These are phyloP conservation scores for Cryptosporidium tyzzeri DNA, from an alignment of 169 alveolate species.

Conservation along the genomic window DNA sequence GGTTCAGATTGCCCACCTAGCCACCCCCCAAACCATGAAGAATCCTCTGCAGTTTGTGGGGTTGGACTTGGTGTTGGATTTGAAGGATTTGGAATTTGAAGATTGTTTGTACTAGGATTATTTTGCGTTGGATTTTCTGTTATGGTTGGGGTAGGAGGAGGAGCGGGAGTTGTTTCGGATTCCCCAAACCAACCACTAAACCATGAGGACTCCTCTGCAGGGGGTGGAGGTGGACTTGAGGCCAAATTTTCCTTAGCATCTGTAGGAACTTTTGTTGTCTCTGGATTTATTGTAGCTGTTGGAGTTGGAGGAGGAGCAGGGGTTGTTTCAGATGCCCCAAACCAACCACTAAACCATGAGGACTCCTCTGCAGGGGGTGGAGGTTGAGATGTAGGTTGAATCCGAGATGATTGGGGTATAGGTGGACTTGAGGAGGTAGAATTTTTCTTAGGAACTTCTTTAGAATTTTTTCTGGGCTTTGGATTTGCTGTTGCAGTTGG, in stretches of 20 bases:
- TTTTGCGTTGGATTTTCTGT: not conserved
- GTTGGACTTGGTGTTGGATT: not conserved
- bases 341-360: constrained; percentile 72
- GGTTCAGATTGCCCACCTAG: constrained; percentile 14
- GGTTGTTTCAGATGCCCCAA: constrained; percentile 52
- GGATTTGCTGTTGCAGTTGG: constrained; percentile 18
- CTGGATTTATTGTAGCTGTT: constrained; percentile 1
- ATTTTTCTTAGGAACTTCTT: not conserved
- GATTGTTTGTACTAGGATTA: not conserved
- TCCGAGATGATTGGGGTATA: too few relatives aligned
- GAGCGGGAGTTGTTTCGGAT: constrained; percentile 69
- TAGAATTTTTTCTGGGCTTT: not conserved
- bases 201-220: constrained; percentile 38
- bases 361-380: constrained; percentile 3
- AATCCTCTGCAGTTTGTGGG: constrained; percentile 1
- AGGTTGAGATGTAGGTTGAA: too few relatives aligned
- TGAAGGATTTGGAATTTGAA: not conserved
- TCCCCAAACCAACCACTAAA: constrained; percentile 58
- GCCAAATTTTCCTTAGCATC: not conserved
- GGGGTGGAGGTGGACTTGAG: not conserved
- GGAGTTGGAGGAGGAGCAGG: constrained; percentile 66
- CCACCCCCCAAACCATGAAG: constrained; percentile 62
- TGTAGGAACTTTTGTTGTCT: not conserved
- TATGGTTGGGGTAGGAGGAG: constrained; percentile 42
- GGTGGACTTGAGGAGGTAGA: not conserved